These are phyloP conservation scores for Pleurotus ostreatus DNA, from an alignment of 768 basidiomycete genomes.

Conservation along the genomic window DNA sequence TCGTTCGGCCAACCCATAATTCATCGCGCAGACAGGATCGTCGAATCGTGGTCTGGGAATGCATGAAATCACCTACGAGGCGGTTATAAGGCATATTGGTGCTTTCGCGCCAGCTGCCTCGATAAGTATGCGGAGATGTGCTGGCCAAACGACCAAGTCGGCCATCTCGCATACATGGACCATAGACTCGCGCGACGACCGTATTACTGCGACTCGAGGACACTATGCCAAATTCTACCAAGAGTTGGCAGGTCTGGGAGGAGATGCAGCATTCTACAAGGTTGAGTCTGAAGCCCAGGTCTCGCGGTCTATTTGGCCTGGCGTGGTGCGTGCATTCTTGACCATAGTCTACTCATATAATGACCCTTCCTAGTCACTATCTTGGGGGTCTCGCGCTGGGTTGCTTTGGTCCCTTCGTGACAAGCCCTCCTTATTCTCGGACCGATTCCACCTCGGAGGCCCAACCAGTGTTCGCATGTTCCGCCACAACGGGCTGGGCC, in stretches of 20 bases:
- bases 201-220: constrained; percentile 59
- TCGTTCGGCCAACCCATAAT: constrained; percentile 9
- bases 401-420: constrained; percentile 58
- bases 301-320: constrained; percentile 52
- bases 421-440: constrained; percentile 58
- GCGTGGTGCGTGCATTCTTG: constrained; percentile 43
- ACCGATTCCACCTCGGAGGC: constrained; percentile 92
- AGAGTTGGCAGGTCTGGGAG: constrained; percentile 78
- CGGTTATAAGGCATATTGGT: constrained; percentile 71
- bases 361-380: constrained; percentile 52
- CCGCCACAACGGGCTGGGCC: constrained; percentile 71
- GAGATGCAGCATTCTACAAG: constrained; percentile 77
- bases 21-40: constrained; percentile 30
- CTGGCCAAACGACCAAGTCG: constrained; percentile 79
- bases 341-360: background rate
- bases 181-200: constrained; percentile 74
- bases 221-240: constrained; percentile 57
- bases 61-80: constrained; percentile 86
- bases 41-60: constrained; percentile 29
- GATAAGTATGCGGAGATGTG: constrained; percentile 81
- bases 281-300: constrained; percentile 61
- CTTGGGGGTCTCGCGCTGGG: constrained; percentile 70
- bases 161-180: constrained; percentile 75
- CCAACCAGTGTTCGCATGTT: constrained; percentile 83
- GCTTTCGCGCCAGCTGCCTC: constrained; percentile 73